Percentiles rank a stretch among this genome's conserved stretches.
phyloP scores from a whole-genome alignment of 1,139 yeast genomes.

The Lipomyces yarrowii region DNA sequence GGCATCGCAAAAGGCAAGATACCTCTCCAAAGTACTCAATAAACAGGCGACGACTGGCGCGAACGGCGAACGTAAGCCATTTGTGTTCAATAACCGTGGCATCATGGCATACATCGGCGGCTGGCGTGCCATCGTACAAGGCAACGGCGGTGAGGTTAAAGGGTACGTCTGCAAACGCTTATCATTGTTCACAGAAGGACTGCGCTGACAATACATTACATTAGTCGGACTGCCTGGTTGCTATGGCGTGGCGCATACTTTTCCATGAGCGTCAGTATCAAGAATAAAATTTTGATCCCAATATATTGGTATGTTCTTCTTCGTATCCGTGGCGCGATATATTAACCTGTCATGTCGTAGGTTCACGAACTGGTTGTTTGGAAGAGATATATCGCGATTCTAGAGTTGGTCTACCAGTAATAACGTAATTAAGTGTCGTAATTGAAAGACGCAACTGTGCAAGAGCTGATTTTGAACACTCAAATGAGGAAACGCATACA shows the following conservation, averaged over 20 bases:
- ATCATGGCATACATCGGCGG: slow-evolving; percentile 71
- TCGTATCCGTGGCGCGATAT: not conserved
- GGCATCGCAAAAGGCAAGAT: slow-evolving; percentile 27
- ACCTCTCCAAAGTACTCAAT: slow-evolving; percentile 22
- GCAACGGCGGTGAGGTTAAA: slow-evolving; percentile 20
- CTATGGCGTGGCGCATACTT: slow-evolving; percentile 94
- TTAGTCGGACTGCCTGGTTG: slow-evolving; percentile 80
- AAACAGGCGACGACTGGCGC: slow-evolving; percentile 7
- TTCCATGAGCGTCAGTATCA: slow-evolving; percentile 86
- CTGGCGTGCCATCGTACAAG: slow-evolving; percentile 51
- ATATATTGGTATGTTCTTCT: slow-evolving; percentile 65
- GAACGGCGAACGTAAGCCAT: slow-evolving; percentile 34
- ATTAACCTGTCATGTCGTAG: slow-evolving; percentile 2
- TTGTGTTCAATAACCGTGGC: slow-evolving; percentile 59
- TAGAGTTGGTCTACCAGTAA: not conserved
- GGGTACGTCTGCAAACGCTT: slow-evolving; percentile 14
- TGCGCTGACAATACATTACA: not conserved
- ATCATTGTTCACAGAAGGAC: not conserved
- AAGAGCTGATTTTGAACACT: too few species aligned
- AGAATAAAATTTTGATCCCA: slow-evolving; percentile 81
- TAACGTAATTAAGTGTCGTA: not conserved
- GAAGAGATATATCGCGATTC: slow-evolving; percentile 28
- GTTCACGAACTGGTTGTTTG: slow-evolving; percentile 27
- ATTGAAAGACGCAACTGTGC: too few species aligned
- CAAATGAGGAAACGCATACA: too few species aligned